Evolutionary conservation across 768 basidiomycete species (phyloP), one percentile per base, ranked within the genome.

Genomic region (Lepiota brunneoincarnata): DNA sequence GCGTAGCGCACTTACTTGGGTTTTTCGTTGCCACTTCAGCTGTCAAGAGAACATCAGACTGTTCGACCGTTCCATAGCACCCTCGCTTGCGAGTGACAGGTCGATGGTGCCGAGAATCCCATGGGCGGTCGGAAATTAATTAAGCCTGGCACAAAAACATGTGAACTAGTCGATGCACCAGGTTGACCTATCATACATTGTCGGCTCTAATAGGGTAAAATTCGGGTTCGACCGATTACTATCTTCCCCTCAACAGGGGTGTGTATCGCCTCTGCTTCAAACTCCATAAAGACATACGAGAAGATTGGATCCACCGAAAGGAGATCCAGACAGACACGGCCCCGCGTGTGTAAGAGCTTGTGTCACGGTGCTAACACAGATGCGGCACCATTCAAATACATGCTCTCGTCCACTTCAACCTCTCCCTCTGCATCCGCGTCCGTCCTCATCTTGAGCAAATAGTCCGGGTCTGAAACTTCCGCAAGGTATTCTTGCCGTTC

Each of bases 401-500:
- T 45, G 4, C 59, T 63, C 20, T 77, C 75, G 12, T 79, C 78
- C 12, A 73, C 71, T 55, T 77, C 75, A 40, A 77, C 69, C 54
- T 84, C 84, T 2, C 81, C 83, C 36, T 87, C 86, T 2, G 82
- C 85, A 58, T 87, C 84, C n/a, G 72, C 78, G 67, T 74, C 89
- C 61, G 65, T 80, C 61, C 71, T 78, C 65, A 55, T 74, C 69
- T 46, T 54, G 49, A 72, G 80, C 72, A 70, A 64, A 70, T 68
- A 90, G 67, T 75, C 80, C 69, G 74, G 91, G 64, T 93, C 91
- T 12, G 73, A 72, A 4, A 93, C 89, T 65, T 92, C 89, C 0
- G 89, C 86, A 54, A 89, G 71, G 0, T 84, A 80, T 52, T 91
- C 89, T 54, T 85, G 81, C n/a, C 89, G 82, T 64, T 93, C 91